These are phyloP conservation scores for Yamadazyma membranifaciens DNA, from an alignment of 1,139 yeast genomes.

Conservation along the genomic window DNA sequence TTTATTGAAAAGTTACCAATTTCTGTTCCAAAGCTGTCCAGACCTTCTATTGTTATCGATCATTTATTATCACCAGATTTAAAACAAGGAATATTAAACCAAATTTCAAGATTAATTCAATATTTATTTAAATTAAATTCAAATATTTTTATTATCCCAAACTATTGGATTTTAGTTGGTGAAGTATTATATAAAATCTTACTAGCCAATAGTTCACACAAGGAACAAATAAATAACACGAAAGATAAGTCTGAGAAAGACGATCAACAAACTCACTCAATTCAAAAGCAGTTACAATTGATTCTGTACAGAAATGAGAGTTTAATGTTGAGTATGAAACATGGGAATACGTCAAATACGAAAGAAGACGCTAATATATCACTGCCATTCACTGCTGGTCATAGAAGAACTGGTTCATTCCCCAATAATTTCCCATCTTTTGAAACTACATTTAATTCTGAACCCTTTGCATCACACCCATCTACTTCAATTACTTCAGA, in stretches of 20 bases:
- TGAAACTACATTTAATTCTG: slow-evolving; percentile 1
- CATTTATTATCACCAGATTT: slow-evolving; percentile 16
- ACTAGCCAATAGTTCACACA: slow-evolving; percentile 7
- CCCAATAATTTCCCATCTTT: slow-evolving; percentile 11
- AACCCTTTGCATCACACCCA: not conserved
- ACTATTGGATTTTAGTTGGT: slow-evolving; percentile 64
- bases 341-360: slow-evolving; percentile 4
- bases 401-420: slow-evolving; percentile 14
- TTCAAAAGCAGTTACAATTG: slow-evolving; percentile 54
- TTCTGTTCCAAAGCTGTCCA: slow-evolving; percentile 8
- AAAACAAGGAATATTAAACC: slow-evolving; percentile 22
- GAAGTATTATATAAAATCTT: slow-evolving; percentile 42
- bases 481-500: not conserved
- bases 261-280: slow-evolving; percentile 20
- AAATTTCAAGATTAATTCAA: slow-evolving; percentile 34
- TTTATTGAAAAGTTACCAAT: slow-evolving; percentile 26
- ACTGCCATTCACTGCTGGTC: slow-evolving; percentile 46
- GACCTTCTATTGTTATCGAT: slow-evolving; percentile 3
- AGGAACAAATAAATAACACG: not conserved
- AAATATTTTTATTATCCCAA: slow-evolving; percentile 78
- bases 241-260: not conserved
- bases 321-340: slow-evolving; percentile 50
- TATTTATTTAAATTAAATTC: slow-evolving; percentile 57
- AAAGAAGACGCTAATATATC: slow-evolving; percentile 65
- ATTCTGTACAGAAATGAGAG: slow-evolving; percentile 72